These are phyloP conservation scores for Pseudocercospora ulei DNA, from an alignment of 2,329 filamentous ascomycete genomes.

Conservation along the genomic window DNA sequence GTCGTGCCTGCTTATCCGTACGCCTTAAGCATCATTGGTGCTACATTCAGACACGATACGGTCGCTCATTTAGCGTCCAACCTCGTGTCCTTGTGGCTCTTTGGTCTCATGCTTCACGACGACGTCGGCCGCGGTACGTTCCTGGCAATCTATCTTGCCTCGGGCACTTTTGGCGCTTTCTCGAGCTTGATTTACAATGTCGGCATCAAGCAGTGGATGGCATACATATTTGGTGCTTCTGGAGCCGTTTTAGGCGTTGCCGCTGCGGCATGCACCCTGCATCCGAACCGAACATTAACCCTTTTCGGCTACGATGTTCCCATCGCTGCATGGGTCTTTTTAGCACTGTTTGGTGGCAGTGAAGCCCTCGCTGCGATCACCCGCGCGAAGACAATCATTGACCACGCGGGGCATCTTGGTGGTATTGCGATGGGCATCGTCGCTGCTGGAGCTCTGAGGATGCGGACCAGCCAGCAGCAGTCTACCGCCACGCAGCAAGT, in stretches of 20 bases:
- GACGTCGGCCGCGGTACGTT: constrained; percentile 61
- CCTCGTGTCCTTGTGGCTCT: constrained; percentile 55
- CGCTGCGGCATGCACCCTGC: constrained; percentile 47
- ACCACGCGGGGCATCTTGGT: constrained; percentile 35
- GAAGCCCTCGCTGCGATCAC: constrained; percentile 26
- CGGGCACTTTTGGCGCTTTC: constrained; percentile 51
- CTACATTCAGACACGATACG: constrained; percentile 59
- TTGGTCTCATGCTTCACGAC: constrained; percentile 59
- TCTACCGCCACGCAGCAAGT: not conserved
- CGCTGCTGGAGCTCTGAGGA: constrained; percentile 12
- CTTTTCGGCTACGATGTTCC: constrained; percentile 31
- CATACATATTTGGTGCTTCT: constrained; percentile 56
- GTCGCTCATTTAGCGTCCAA: constrained; percentile 54
- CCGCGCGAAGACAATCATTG: constrained; percentile 25
- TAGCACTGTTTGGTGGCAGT: constrained; percentile 30
- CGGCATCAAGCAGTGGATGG: constrained; percentile 37
- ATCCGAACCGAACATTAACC: constrained; percentile 26
- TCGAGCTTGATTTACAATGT: constrained; percentile 47
- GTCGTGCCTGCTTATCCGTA: constrained; percentile 55
- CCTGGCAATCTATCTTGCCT: constrained; percentile 55
- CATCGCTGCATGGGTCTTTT: constrained; percentile 34
- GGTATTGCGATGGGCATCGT: constrained; percentile 24
- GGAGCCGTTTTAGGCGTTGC: constrained; percentile 54
- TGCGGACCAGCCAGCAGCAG: not conserved
- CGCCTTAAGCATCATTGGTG: constrained; percentile 52